Evolutionary conservation across 345 rosid genomes (phyloP), one percentile per base, ranked within the genome.

Genomic region (Eucalyptus shirleyi): DNA sequence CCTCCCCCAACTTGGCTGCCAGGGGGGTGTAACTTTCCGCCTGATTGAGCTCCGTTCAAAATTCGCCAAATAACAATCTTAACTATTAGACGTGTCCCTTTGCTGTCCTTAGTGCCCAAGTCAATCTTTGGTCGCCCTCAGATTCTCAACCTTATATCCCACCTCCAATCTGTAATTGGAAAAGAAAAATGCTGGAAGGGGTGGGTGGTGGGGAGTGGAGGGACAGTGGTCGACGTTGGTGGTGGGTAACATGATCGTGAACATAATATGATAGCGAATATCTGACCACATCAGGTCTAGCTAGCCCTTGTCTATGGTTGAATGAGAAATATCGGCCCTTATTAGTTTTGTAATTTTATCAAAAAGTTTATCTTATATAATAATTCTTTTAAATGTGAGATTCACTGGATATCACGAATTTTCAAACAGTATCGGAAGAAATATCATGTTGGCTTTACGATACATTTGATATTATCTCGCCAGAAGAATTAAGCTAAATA

Each of bases 291-390:
- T 37, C 8, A 40, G 28, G 16, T 77, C 83, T 21, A 19, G 28
- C 47, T 77, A 40, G 47, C 9, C 5, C 16, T 77, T 40, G 28
- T 1, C 9, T 40, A 24, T 37, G 47, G 30, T 2, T 40, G 5
- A 16, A 14, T 6, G 8, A 77, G 83, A 26, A 44, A 32, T 24
- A 21, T 5, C 47, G 3, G 47, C 9, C 30, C 16, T 40, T 37
- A 44, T 6, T 10, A 8, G 1, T 77, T 72, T 77, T 21, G 30
- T 77, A 21, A 40, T 40, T 77, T 21, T 9, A 12, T 37, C 7
- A 21, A 69, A 17, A 21, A 3, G 0, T 1, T 77, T 12, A 2
- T 37, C 8, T 23, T 23, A 3, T 3, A 10, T 9, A 11, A 17
- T 18, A 9, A 3, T 18, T 37, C 7, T 37, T 21, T 77, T 40